A percentile compares a stretch with the other conserved stretches of the same genome.
phyloP scores from a whole-genome alignment of 78 protist species.

The Emiliania huxleyi region DNA sequence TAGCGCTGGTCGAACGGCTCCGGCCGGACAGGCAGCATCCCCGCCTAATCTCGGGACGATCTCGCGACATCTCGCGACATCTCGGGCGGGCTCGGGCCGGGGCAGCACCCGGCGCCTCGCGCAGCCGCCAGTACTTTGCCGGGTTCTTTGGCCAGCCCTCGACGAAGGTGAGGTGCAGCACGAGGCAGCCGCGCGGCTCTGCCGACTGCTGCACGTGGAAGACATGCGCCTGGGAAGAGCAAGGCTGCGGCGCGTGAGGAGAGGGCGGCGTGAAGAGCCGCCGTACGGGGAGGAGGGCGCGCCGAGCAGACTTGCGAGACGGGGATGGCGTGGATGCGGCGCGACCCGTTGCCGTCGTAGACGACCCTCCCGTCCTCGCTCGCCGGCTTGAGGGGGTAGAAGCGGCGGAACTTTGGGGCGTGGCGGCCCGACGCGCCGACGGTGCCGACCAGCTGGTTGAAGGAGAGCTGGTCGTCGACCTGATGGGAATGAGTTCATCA shows the following conservation, averaged over 20 bases:
- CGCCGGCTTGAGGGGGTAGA: background rate
- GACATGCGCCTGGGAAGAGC: too few relatives aligned
- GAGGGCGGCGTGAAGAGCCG: too few relatives aligned
- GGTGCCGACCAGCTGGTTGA: background rate
- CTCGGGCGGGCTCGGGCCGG: too few relatives aligned
- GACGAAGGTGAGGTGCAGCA: background rate
- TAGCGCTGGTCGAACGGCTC: background rate
- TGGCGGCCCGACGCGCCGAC: background rate
- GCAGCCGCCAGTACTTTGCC: background rate
- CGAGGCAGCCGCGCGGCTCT: background rate
- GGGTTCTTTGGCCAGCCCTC: conserved; percentile 16
- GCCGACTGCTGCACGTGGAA: background rate
- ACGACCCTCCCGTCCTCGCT: background rate
- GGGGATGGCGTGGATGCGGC: background rate
- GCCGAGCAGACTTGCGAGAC: background rate
- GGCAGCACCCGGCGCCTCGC: too few relatives aligned
- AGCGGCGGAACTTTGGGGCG: background rate
- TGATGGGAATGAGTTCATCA: too few relatives aligned
- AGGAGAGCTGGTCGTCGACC: background rate
- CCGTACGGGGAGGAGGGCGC: too few relatives aligned
- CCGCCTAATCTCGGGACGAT: too few relatives aligned
- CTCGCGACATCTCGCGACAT: too few relatives aligned
- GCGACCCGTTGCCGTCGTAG: background rate
- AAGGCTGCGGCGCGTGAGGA: too few relatives aligned
- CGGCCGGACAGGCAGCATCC: background rate